Evolutionary conservation across 2,329 filamentous ascomycete species (phyloP), one percentile per base, ranked within the genome.

Genomic region (Diplodia seriata): DNA sequence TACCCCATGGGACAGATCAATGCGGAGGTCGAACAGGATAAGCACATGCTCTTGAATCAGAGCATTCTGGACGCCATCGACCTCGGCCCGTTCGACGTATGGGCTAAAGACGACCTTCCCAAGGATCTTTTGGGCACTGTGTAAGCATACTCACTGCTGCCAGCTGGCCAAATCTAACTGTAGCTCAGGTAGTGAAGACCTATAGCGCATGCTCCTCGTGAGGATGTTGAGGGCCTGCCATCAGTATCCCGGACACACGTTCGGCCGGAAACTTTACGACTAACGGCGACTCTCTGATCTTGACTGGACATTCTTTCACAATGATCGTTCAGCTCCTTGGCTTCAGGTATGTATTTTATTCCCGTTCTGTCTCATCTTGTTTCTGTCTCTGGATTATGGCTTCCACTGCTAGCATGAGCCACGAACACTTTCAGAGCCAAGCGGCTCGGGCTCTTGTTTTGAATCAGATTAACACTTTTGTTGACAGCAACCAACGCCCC

Each of bases 1-100:
- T 74, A 78, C 20, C 78, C 78, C 1, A 75, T 80, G 9, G 76
- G 79, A 26, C 76, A 79, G 59, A 69, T 72, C 50, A 51, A 38
- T 9, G 68, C 68, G 6, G 68, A 69, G 20, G 57, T 54, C 9
- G 53, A 70, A 18, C 62, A 65, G 0, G 68, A 69, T 15, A 54
- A 68, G 43, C 69, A 69, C 9, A 31, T 36, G 3, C 65, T 71
- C 4, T 33, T 72, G 20, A 68, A 69, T 47, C 38, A 43, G 12
- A 67, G 68, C 20, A 55, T 72, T 26, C 47, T 72, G 3, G 66
- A 71, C 11, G 68, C 68, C 4, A 31, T 72, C 4, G 64, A 72
- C 14, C 66, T 51, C 23, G 64, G 64, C 4, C 31, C 64, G 43
- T 38, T 40, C 31, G 64, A 67, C 11, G 64, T 67, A n/a, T 67